phyloP scores from a whole-genome alignment of 805 yeast species.

The Wickerhamomyces hampshirensis region DNA sequence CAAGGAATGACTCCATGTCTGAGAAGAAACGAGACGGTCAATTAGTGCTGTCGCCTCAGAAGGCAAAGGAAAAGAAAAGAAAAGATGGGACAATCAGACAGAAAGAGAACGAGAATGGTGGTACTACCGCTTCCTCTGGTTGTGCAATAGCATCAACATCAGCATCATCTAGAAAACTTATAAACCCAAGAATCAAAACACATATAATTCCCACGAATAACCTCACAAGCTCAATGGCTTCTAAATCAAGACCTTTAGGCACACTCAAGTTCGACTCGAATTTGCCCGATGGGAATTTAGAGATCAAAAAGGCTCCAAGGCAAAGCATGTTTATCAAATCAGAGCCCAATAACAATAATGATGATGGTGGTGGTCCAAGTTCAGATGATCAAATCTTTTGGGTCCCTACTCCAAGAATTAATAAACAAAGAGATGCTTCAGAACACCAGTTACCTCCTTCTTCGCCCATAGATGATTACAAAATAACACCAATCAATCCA shows the following conservation, averaged over 20 bases:
- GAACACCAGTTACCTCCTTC: constrained; percentile 16
- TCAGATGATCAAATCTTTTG: constrained; percentile 26
- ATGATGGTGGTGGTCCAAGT: constrained; percentile 12
- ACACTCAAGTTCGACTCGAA: constrained; percentile 1
- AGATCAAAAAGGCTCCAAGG: neutral
- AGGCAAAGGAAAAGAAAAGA: neutral
- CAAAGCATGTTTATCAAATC: constrained; percentile 2
- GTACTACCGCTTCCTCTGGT: neutral
- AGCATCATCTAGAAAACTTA: neutral
- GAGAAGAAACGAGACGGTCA: neutral
- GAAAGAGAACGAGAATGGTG: neutral
- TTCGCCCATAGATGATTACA: constrained; percentile 13
- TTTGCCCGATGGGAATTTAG: neutral
- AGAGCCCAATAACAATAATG: constrained; percentile 3
- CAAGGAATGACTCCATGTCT: too few relatives aligned
- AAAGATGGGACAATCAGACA: too few relatives aligned
- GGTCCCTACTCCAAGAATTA: constrained; percentile 23
- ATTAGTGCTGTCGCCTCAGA: neutral
- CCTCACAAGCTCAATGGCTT: constrained; percentile 1
- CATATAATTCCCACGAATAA: constrained; percentile 5
- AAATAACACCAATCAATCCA: constrained; percentile 16
- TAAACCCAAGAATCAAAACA: neutral
- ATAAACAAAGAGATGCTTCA: constrained; percentile 5
- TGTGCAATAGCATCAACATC: neutral
- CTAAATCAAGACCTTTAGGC: constrained; percentile 6